Base-by-base conservation (phyloP, 2,329 filamentous ascomycete species). In the Cordyceps javanica region DNA sequence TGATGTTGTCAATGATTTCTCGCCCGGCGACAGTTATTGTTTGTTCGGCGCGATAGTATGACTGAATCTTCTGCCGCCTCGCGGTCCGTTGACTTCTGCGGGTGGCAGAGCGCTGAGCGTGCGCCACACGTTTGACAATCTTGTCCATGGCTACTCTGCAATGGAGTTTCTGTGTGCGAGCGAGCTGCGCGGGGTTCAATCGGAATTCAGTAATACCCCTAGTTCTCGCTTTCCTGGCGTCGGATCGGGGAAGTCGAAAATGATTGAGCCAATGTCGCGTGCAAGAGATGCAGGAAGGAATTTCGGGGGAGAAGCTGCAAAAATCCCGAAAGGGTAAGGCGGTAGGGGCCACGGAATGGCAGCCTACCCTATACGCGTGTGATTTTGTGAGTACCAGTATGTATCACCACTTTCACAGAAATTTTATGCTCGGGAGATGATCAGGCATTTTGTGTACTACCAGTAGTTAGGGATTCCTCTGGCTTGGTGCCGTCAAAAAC, bases 81-180 rank as follows among this genome's bases (percentile, higher is more conserved):
- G 62, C 59, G 34, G 61, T 59, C 61, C 78, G 73, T 61, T 76
- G 73, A 36, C 67, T 68, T 55, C 77, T 77, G 56, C 79, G 80
- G 59, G 73, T 70, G 57, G 79, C 82, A 73, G 87, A 84, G 70
- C 82, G 83, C 73, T 88, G 79, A 63, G 87, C 87, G 70, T 87
- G 78, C 57, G 80, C 76, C 56, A 86, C 84, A 64, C 86, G 83
- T 66, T 82, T 82, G 61, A 86, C 76, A 62, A 90, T 77, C 73
- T 87, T 89, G 74, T 90, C 84, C 88, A 90, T 91, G 62, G 62
- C 72, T 67, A 61, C n/a, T 32, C n/a, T 21, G 28, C 13, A n/a
- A 53, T 59, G 42, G 42, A 6, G 30, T 11, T 0, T 16, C 14
- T 14, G 10, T 32, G 26, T 38, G 30, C 21, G 39, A 16, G 26